These are phyloP conservation scores for Leonotis leonurus DNA, from an alignment of 257 asterid genomes.

Conservation along the genomic window DNA sequence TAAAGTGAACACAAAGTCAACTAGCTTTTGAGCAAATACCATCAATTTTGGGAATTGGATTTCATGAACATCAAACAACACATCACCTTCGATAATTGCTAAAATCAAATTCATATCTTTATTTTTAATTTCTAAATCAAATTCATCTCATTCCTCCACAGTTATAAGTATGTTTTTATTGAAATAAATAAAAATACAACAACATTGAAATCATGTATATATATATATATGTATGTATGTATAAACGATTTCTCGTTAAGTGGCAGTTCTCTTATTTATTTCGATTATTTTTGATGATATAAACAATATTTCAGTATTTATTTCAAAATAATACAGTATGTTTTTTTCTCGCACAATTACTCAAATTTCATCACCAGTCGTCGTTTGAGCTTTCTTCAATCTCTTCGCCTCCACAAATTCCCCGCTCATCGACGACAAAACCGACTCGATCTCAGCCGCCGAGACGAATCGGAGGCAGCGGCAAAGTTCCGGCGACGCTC, in stretches of 20 bases:
- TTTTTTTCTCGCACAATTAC: neutral
- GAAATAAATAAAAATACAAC: neutral
- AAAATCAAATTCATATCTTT: neutral
- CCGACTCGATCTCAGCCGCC: slow-evolving; percentile 25
- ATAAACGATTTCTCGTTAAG: neutral
- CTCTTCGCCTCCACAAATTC: slow-evolving; percentile 13
- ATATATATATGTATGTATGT: neutral
- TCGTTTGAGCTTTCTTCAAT: slow-evolving; percentile 27
- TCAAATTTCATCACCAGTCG: slow-evolving; percentile 8
- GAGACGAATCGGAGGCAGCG: slow-evolving; percentile 18
- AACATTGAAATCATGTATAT: neutral
- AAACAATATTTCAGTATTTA: neutral
- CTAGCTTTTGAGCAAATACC: no score
- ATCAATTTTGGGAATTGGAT: no score
- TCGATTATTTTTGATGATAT: neutral
- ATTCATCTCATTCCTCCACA: neutral
- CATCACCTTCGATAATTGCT: neutral
- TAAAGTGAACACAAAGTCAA: no score
- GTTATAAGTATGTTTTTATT: no score
- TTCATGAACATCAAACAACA: neutral
- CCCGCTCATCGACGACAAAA: slow-evolving; percentile 5
- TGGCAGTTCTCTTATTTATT: neutral
- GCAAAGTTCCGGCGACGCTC: slow-evolving; percentile 11
- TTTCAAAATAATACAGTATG: neutral
- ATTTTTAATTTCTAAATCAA: neutral